Evolutionary conservation across 805 yeast genomes (phyloP).

Genomic region (Saturnispora besseyi): DNA sequence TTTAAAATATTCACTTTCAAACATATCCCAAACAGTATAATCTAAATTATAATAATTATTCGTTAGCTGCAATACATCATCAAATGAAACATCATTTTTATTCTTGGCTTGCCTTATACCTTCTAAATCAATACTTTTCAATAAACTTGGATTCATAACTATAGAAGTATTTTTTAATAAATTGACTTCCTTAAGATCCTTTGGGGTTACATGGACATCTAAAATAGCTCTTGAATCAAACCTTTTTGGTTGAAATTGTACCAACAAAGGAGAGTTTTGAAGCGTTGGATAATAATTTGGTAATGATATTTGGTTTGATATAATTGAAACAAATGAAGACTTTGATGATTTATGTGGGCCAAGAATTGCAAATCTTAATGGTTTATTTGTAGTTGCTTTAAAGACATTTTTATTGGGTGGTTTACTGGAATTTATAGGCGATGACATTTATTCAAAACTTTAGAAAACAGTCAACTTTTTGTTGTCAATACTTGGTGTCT

Average conservation of each 20-base stretch:
- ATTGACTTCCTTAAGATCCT: conserved; percentile 28
- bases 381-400: conserved; percentile 24
- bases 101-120: conserved; percentile 1
- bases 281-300: conserved; percentile 73
- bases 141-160: neutral
- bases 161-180: conserved; percentile 10
- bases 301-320: conserved; percentile 26
- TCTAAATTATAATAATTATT: conserved; percentile 24
- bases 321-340: conserved; percentile 25
- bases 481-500: too few species aligned
- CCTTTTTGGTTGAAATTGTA: conserved; percentile 42
- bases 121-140: conserved; percentile 8
- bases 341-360: conserved; percentile 28
- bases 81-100: conserved; percentile 1
- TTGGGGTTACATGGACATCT: conserved; percentile 38
- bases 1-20: conserved; percentile 13
- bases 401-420: conserved; percentile 17
- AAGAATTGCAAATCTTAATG: conserved; percentile 25
- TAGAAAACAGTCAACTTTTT: neutral
- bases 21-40: conserved; percentile 16
- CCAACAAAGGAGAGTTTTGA: conserved; percentile 48
- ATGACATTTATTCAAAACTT: neutral
- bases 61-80: conserved; percentile 12
- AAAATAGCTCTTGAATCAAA: conserved; percentile 33
- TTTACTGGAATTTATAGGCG: neutral